These are phyloP conservation scores for Termitomyces sp. DNA, from an alignment of 768 basidiomycete genomes.

Conservation along the genomic window DNA sequence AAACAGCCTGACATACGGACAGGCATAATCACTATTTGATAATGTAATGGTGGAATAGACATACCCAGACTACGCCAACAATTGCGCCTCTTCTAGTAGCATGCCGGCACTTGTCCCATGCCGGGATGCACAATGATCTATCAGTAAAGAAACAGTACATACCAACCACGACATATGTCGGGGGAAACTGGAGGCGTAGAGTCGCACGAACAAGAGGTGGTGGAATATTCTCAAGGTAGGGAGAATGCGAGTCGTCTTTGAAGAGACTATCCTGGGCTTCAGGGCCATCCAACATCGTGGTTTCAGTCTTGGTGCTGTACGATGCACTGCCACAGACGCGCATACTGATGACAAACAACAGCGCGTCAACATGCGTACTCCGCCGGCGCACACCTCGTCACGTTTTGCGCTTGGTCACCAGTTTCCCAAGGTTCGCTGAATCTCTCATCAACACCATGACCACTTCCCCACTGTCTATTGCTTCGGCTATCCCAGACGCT, in stretches of 20 bases:
- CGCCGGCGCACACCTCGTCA: no score
- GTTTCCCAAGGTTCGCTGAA: not conserved
- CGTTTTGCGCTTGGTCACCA: not conserved
- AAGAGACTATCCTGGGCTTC: conserved; percentile 32
- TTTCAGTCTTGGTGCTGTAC: not conserved
- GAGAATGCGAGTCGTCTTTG: conserved; percentile 2
- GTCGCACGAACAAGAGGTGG: conserved; percentile 47
- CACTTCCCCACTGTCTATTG: not conserved
- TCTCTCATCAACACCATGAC: not conserved
- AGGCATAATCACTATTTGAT: not conserved
- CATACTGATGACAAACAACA: not conserved
- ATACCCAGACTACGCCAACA: conserved; percentile 71
- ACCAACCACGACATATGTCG: conserved; percentile 83
- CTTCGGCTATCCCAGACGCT: conserved; percentile 28
- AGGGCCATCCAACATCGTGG: conserved; percentile 18
- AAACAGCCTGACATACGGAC: conserved; percentile 40
- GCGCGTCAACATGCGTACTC: not conserved
- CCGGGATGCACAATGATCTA: conserved; percentile 60
- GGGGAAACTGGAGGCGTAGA: conserved; percentile 68
- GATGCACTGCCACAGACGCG: not conserved
- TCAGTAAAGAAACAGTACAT: conserved; percentile 81
- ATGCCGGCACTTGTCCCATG: conserved; percentile 84
- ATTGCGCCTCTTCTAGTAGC: conserved; percentile 65
- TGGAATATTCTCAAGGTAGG: conserved; percentile 34
- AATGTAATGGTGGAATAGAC: not conserved